Evolutionary conservation across 2,329 filamentous ascomycete genomes (phyloP), one percentile per base, ranked within the genome.

Genomic region (Zymoseptoria tritici): DNA sequence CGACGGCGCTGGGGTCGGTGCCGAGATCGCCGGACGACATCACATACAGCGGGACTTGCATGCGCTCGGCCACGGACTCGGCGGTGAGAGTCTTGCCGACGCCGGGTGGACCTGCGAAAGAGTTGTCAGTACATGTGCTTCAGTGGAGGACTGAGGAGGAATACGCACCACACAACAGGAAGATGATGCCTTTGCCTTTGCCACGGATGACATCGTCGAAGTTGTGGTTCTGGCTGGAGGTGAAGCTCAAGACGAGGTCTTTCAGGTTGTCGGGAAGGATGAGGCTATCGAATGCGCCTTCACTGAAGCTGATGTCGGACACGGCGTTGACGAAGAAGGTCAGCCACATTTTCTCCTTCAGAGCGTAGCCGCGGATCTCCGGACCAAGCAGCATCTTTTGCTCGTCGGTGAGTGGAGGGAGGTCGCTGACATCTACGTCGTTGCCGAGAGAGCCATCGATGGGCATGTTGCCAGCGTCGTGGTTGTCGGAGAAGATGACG

Each of bases 41-140:
- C 56, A 75, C 72, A 65, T 79, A 82, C 0, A 83, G 71, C 1
- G 81, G 81, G 1, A 78, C 77, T 31, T 75, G 72, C 75, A 81
- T 79, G 55, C 77, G 71, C 59, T 82, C 80, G 1, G 81, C 80
- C 21, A 81, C 74, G 52, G 74, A 76, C 64, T 81, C 80, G 5
- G 77, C 78, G 3, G 79, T 81, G 22, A 80, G 66, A 0, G 81
- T 83, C 70, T 83, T 83, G 13, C 81, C 81, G 1, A 81, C 79
- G 2, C 81, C 81, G 0, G 81, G 80, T 2, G 66, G 63, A 4
- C 62, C 36, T 46, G 36, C 11, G 22, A 29, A 20, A 46, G 13
- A 4, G 2, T 6, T 46, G 36, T 46, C 36, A 46, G 16, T 46
- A n/a, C 13, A 46, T 46, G 11, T 46, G 13, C 36, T n/a, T 42